A percentile compares a stretch with the other conserved stretches of the same genome.
Evolutionary conservation across 371 early-diverging fungal species (phyloP).

Genomic region (Rhizopus delemar): DNA sequence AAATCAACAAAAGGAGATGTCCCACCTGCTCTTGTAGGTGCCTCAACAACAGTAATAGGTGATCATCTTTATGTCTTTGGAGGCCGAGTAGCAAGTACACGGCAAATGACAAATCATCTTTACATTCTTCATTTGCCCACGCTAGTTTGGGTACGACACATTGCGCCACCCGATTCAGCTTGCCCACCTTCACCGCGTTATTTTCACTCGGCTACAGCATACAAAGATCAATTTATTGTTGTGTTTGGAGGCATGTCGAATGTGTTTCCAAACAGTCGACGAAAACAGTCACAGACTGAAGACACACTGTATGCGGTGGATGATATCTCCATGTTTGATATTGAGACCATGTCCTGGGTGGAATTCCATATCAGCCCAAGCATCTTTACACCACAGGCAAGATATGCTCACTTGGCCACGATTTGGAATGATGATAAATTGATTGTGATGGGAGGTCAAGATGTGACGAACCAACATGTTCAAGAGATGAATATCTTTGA

Average conservation of each 20-base stretch:
- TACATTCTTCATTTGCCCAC: conserved; percentile 67
- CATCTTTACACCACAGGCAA: conserved; percentile 61
- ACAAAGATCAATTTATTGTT: conserved; percentile 51
- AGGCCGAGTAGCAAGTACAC: conserved; percentile 67
- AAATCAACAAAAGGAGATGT: conserved; percentile 68
- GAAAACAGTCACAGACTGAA: conserved; percentile 8
- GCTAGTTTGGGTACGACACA: conserved; percentile 63
- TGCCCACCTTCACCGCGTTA: conserved; percentile 65
- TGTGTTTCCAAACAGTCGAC: neutral
- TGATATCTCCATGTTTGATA: conserved; percentile 69
- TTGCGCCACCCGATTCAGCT: conserved; percentile 45
- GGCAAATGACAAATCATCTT: conserved; percentile 73
- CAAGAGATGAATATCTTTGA: conserved; percentile 77
- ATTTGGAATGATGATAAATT: conserved; percentile 59
- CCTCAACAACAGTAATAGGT: conserved; percentile 69
- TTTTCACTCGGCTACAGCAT: conserved; percentile 76
- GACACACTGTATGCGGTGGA: conserved; percentile 62
- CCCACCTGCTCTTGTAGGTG: conserved; percentile 79
- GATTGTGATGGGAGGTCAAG: conserved; percentile 79
- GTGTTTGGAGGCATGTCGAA: conserved; percentile 68
- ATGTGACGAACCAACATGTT: conserved; percentile 72
- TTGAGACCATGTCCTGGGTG: conserved; percentile 64
- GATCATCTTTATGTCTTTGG: conserved; percentile 76
- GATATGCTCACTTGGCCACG: conserved; percentile 76
- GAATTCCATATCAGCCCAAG: conserved; percentile 50